Percentiles rank a stretch among this genome's conserved stretches.
phyloP scores from a whole-genome alignment of 208 protist species.

The Endotrypanum monterogeii region DNA sequence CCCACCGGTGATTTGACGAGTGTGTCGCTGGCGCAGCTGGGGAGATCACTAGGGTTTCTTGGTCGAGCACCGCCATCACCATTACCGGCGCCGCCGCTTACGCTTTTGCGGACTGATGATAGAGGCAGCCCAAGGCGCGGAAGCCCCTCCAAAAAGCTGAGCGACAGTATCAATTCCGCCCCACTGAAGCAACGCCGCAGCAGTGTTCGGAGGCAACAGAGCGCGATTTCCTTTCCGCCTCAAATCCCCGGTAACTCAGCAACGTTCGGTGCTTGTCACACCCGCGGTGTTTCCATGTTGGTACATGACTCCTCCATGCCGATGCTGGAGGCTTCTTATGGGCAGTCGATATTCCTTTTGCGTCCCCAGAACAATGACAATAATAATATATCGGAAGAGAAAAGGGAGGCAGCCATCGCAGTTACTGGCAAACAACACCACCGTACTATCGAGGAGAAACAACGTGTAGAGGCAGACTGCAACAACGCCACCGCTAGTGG shows the following conservation, averaged over 20 bases:
- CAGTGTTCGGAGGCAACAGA: background rate
- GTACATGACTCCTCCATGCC: background rate
- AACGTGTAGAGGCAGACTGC: too few species aligned
- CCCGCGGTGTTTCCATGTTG: background rate
- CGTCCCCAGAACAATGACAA: background rate
- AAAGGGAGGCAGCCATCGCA: too few species aligned
- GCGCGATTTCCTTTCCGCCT: background rate
- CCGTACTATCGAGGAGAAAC: background rate
- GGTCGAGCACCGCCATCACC: conserved; percentile 31
- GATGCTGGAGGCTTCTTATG: background rate
- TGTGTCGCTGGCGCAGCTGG: conserved; percentile 38
- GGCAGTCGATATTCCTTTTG: too few species aligned
- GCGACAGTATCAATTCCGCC: background rate
- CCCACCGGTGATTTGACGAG: conserved; percentile 43
- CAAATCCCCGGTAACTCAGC: background rate
- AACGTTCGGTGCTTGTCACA: background rate
- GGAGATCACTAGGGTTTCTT: conserved; percentile 34
- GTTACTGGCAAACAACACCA: background rate
- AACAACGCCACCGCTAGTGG: background rate
- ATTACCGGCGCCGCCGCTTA: background rate
- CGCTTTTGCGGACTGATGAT: background rate
- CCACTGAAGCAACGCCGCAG: background rate
- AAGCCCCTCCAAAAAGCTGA: conserved; percentile 17
- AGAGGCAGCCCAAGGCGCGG: background rate
- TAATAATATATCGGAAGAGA: background rate